phyloP scores from a whole-genome alignment of 768 basidiomycete species.

The Pisolithus microcarpus region DNA sequence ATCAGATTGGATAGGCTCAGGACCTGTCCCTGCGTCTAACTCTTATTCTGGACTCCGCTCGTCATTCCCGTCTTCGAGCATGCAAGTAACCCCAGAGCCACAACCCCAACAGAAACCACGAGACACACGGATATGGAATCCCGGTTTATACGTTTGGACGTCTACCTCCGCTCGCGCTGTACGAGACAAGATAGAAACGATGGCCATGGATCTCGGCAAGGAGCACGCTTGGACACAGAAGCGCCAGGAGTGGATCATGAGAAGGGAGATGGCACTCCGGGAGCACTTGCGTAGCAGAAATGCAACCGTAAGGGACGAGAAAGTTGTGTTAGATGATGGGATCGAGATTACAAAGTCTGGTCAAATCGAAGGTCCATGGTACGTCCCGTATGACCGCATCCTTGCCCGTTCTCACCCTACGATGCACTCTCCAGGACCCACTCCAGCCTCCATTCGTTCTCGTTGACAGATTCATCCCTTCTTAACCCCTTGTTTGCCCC shows the following conservation, averaged over 20 bases:
- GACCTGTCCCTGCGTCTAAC: neutral
- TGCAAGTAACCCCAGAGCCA: neutral
- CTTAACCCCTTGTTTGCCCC: slow-evolving; percentile 47
- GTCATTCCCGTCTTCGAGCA: slow-evolving; percentile 1
- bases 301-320: neutral
- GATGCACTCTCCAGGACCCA: neutral
- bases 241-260: neutral
- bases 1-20: slow-evolving; percentile 7
- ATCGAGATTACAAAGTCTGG: neutral
- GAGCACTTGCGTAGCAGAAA: neutral
- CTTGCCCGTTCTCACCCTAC: neutral
- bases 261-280: neutral
- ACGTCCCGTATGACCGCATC: neutral
- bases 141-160: slow-evolving; percentile 73
- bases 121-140: slow-evolving; percentile 57
- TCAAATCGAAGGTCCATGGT: neutral
- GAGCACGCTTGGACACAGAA: neutral
- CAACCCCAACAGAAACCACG: slow-evolving; percentile 13
- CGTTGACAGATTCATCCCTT: neutral
- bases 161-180: slow-evolving; percentile 45
- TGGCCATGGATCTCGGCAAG: slow-evolving; percentile 48
- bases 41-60: neutral
- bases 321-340: neutral
- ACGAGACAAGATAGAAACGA: slow-evolving; percentile 49
- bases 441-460: neutral